These are phyloP conservation scores for Thymus quinquecostatus DNA, from an alignment of 257 asterid species.

Conservation along the genomic window DNA sequence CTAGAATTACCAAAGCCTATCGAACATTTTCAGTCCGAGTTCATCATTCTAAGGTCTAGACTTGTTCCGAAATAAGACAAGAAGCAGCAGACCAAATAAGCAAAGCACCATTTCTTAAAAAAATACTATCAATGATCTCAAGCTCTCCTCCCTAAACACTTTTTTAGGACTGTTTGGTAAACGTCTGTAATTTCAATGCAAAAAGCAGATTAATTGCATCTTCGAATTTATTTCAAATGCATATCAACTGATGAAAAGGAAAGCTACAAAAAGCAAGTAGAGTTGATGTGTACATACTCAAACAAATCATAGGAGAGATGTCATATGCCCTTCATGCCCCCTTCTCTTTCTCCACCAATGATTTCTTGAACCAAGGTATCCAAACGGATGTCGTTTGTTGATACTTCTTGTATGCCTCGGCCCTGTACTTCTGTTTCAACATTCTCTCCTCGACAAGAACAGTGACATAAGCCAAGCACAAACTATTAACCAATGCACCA, in stretches of 20 bases:
- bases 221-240: slow-evolving; percentile 25
- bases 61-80: not conserved
- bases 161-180: slow-evolving; percentile 24
- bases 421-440: slow-evolving; percentile 74
- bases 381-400: slow-evolving; percentile 76
- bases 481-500: slow-evolving; percentile 74
- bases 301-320: not conserved
- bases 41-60: not conserved
- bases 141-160: not conserved
- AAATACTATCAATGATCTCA: no score
- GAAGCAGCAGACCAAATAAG: not conserved
- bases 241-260: slow-evolving; percentile 20
- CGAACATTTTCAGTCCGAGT: not conserved
- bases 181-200: no score
- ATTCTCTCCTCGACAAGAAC: slow-evolving; percentile 80
- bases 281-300: slow-evolving; percentile 30
- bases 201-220: not conserved
- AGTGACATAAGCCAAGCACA: slow-evolving; percentile 85
- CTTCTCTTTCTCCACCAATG: slow-evolving; percentile 34
- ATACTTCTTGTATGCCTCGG: slow-evolving; percentile 68
- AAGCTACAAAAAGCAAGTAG: slow-evolving; percentile 23
- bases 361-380: slow-evolving; percentile 88
- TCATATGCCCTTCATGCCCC: slow-evolving; percentile 28
- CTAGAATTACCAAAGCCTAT: not conserved
- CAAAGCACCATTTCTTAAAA: no score